Evolutionary conservation across 192 early-diverging fungal genomes (phyloP), one percentile per base, ranked within the genome.

Genomic region (Lobosporangium transversale): DNA sequence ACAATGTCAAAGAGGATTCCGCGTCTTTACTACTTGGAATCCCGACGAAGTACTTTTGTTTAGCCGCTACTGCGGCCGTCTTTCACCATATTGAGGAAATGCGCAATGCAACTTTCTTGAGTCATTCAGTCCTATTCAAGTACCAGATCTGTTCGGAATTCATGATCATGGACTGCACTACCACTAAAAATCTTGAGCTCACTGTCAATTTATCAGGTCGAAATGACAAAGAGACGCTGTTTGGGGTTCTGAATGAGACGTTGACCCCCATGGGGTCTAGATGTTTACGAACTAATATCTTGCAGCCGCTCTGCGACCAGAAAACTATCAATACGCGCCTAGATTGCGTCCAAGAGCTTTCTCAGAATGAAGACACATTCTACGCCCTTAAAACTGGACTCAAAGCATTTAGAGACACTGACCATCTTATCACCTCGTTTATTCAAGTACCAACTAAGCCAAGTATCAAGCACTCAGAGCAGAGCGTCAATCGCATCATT

Each of bases 271-370:
- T 93, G 91, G 91, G 91, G 32, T 75, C 86, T 17, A 85, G 93
- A 4, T 65, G 95, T 18, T 80, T 97, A 29, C 86, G 91, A 5
- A 83, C 86, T 32, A 94, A 87, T 71, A 90, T 95, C 12, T 54
- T 97, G 18, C 93, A 95, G 68, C 95, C 94, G 17, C 58, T 71
- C 3, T 86, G 47, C 15, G 80, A 88, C 58, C 32, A 81, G 36
- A 61, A 62, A n/a, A 84, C 84, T 0, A 85, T 92, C 21, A 66
- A 79, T 15, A 74, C 66, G 5, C 83, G 92, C 9, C 66, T 90
- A 9, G 86, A 92, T 69, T 81, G 86, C 24, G 88, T 93, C 7
- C 76, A 92, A 43, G 78, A 81, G 23, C 84, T 79, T 21, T 82
- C 78, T 3, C 68, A 67, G 7, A 80, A 43, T 32, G 84, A 89